A percentile compares a stretch with the other conserved stretches of the same genome.
Conservation (phyloP, 1,139 yeast species). For the Scheffersomyces quercinus region DNA sequence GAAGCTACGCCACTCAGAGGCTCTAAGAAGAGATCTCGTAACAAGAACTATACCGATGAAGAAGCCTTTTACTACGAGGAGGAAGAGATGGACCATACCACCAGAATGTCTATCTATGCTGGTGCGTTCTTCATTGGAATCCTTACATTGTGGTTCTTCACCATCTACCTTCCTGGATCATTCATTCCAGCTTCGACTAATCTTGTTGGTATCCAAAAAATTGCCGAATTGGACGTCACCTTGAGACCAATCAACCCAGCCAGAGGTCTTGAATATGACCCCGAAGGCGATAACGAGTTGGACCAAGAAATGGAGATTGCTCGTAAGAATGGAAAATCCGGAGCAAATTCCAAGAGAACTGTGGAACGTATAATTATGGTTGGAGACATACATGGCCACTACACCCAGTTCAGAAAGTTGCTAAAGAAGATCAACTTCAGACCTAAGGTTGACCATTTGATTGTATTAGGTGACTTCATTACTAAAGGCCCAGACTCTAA, state of each 20-base stretch:
- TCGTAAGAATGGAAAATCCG: too few species aligned
- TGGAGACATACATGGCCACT: constrained; percentile 91
- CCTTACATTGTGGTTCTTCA: constrained; percentile 29
- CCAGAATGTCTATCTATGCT: constrained; percentile 14
- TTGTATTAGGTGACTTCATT: constrained; percentile 81
- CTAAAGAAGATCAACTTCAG: constrained; percentile 49
- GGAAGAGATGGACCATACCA: constrained; percentile 19
- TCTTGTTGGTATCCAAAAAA: constrained; percentile 26
- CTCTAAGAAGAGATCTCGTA: constrained; percentile 2
- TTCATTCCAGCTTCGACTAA: constrained; percentile 37
- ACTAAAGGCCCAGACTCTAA: constrained; percentile 81
- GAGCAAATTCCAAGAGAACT: not conserved
- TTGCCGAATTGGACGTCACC: constrained; percentile 24
- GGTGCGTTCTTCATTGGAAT: constrained; percentile 19
- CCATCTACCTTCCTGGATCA: constrained; percentile 31
- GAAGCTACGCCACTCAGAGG: constrained; percentile 17
- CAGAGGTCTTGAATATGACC: constrained; percentile 8
- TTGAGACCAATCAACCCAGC: constrained; percentile 24
- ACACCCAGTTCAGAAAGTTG: constrained; percentile 51
- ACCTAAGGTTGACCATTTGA: constrained; percentile 52
- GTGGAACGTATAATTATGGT: constrained; percentile 59
- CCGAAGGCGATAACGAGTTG: constrained; percentile 5
- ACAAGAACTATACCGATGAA: constrained; percentile 10
- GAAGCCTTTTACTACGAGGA: constrained; percentile 13
- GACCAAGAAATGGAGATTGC: not conserved